These are phyloP conservation scores for Candida koratica DNA, from an alignment of 805 yeast species.

Conservation along the genomic window DNA sequence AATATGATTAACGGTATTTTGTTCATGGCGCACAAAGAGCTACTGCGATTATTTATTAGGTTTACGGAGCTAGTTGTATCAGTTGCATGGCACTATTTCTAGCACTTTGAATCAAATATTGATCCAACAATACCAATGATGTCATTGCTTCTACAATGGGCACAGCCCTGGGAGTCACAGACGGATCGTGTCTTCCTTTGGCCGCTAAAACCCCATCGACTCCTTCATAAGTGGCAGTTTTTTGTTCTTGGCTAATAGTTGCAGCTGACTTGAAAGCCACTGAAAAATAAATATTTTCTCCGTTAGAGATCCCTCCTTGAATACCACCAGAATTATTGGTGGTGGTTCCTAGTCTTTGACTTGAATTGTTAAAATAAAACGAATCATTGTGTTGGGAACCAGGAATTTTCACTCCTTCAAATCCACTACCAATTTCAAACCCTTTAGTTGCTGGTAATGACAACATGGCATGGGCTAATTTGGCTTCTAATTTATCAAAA, in stretches of 20 bases:
- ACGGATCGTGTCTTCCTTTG: conserved; percentile 97
- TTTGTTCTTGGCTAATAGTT: conserved; percentile 90
- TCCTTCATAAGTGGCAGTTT: conserved; percentile 86
- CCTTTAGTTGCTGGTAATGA: conserved; percentile 98
- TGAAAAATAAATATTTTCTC: conserved; percentile 89
- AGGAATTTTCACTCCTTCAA: conserved; percentile 80
- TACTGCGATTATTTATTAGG: neutral
- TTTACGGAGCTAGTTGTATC: neutral
- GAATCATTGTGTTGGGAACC: conserved; percentile 95
- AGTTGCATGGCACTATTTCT: conserved; percentile 45
- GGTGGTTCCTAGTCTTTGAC: conserved; percentile 69
- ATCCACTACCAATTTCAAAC: conserved; percentile 96
- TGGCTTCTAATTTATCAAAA: conserved; percentile 93
- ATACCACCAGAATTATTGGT: conserved; percentile 96
- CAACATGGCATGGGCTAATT: conserved; percentile 95
- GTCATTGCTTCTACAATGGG: conserved; percentile 99
- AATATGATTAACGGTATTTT: conserved; percentile 21
- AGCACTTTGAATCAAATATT: conserved; percentile 77
- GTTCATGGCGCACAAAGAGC: conserved; percentile 26
- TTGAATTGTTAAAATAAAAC: conserved; percentile 57
- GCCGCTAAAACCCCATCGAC: conserved; percentile 85
- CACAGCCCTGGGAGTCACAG: conserved; percentile 96
- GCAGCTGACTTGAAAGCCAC: conserved; percentile 99
- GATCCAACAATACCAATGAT: conserved; percentile 88
- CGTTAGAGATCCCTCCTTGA: conserved; percentile 97